These are phyloP conservation scores for Tulasnella sp. DNA, from an alignment of 768 basidiomycete genomes.

Conservation along the genomic window DNA sequence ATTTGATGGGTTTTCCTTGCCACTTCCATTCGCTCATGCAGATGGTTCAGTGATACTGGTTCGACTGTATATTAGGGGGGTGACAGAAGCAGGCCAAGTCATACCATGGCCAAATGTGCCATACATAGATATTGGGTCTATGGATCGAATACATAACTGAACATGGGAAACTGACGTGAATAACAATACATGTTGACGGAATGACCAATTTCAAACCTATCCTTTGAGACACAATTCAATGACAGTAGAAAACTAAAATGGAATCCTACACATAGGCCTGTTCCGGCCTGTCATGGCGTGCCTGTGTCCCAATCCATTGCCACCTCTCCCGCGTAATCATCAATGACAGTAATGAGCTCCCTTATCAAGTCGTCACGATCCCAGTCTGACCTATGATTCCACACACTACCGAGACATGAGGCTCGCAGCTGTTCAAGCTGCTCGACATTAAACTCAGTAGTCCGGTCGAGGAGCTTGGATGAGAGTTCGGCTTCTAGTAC, in stretches of 20 bases:
- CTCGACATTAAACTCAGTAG: constrained; percentile 61
- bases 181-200: too few species aligned
- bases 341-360: constrained; percentile 47
- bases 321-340: constrained; percentile 59
- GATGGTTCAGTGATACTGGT: neutral
- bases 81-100: neutral
- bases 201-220: too few species aligned
- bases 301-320: constrained; percentile 3
- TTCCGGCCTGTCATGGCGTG: neutral
- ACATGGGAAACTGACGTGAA: too few species aligned
- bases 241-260: too few species aligned
- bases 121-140: neutral
- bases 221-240: too few species aligned
- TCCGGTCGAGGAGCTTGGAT: constrained; percentile 40
- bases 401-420: constrained; percentile 65
- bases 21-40: neutral
- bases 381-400: constrained; percentile 77
- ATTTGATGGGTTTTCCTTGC: neutral
- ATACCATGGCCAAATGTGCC: neutral
- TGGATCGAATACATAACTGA: too few species aligned
- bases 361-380: constrained; percentile 55
- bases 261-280: too few species aligned
- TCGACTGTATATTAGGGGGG: neutral
- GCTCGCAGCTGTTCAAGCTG: constrained; percentile 92
- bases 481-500: constrained; percentile 40